A percentile compares a stretch with the other conserved stretches of the same genome.
Evolutionary conservation across 2,329 filamentous ascomycete genomes (phyloP).

Genomic region (Venturia effusa): DNA sequence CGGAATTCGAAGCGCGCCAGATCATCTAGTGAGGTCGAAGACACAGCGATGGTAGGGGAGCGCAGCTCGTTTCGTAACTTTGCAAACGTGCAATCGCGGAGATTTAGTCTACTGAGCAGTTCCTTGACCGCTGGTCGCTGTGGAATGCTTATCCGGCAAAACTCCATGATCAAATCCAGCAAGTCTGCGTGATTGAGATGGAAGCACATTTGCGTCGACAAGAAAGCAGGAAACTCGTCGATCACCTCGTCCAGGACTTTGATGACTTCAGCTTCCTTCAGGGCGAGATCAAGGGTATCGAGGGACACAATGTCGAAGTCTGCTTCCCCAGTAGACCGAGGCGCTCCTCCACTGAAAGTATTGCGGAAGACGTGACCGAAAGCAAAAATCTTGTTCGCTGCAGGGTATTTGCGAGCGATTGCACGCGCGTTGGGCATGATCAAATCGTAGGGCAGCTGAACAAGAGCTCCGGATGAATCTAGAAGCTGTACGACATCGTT

Average conservation of each 20-base stretch:
- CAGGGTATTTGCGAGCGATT: conserved; percentile 59
- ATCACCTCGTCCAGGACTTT: conserved; percentile 92
- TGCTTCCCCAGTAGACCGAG: conserved; percentile 73
- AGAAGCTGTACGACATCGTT: conserved; percentile 67
- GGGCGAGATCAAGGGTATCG: conserved; percentile 66
- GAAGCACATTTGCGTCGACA: conserved; percentile 68
- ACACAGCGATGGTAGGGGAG: conserved; percentile 68
- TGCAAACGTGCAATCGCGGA: conserved; percentile 68
- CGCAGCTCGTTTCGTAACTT: conserved; percentile 75
- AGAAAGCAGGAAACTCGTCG: conserved; percentile 64
- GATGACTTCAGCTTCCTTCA: conserved; percentile 88
- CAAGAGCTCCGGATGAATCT: conserved; percentile 71
- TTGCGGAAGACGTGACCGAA: conserved; percentile 86
- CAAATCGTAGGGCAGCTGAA: conserved; percentile 90
- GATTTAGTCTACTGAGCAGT: conserved; percentile 75
- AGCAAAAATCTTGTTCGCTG: conserved; percentile 66
- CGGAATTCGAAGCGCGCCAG: conserved; percentile 85
- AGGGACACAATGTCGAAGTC: conserved; percentile 94
- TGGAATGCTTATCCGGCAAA: conserved; percentile 64
- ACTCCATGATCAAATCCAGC: conserved; percentile 78
- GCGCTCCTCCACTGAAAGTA: conserved; percentile 66
- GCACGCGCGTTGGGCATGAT: conserved; percentile 80
- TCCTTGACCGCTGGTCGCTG: conserved; percentile 68
- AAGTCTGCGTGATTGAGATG: conserved; percentile 83
- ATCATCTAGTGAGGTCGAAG: conserved; percentile 83